A percentile compares a stretch with the other conserved stretches of the same genome.
Evolutionary conservation across 495 filamentous ascomycete species (phyloP).

Genomic region (Tuber umbilicatum): DNA sequence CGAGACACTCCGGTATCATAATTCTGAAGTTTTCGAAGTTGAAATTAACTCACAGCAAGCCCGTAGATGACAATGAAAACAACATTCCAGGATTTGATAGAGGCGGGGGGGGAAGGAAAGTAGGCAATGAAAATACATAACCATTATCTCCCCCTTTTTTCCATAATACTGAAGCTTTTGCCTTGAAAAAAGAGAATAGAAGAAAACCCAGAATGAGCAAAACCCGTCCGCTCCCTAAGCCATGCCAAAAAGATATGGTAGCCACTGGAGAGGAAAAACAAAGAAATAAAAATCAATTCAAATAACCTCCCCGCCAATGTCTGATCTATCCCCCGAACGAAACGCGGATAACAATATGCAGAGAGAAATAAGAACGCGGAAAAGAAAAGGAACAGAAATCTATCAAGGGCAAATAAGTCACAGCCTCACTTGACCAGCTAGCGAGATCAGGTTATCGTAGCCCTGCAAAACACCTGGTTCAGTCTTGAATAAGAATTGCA

Average conservation of each 20-base stretch:
- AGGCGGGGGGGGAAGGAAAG: neutral
- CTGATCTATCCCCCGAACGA: constrained; percentile 15
- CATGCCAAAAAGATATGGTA: constrained; percentile 14
- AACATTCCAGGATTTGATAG: neutral
- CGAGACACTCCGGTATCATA: neutral
- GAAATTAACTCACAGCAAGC: neutral
- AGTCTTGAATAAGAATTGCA: constrained; percentile 61
- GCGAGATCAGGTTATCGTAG: constrained; percentile 34
- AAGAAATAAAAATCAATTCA: constrained; percentile 24
- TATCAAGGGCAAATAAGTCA: neutral
- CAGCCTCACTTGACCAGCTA: constrained; percentile 10
- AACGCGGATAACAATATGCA: neutral
- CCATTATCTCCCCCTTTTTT: neutral
- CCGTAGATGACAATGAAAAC: neutral
- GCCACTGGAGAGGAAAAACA: constrained; percentile 6
- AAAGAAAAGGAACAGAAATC: neutral
- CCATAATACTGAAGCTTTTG: neutral
- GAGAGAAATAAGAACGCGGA: neutral
- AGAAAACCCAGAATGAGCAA: constrained; percentile 11
- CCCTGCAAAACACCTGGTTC: constrained; percentile 32
- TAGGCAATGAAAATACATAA: neutral
- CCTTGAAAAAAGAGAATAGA: neutral
- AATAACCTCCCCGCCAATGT: constrained; percentile 17
- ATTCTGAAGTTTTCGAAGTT: neutral
- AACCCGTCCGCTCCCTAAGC: constrained; percentile 6